Conservation (phyloP, 768 basidiomycete species). For the Kwoniella pini region DNA sequence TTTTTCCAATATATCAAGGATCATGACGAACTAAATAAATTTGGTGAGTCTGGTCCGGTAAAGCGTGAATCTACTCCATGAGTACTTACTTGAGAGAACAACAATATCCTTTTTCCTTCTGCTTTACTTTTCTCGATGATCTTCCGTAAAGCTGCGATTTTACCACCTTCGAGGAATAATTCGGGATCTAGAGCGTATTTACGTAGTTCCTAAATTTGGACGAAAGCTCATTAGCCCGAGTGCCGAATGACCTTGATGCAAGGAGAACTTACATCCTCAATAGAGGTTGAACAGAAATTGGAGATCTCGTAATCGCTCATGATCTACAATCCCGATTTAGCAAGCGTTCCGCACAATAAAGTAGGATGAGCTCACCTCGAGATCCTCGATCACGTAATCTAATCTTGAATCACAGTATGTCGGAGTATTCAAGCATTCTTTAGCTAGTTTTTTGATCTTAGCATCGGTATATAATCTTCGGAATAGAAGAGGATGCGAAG, state of each 20-base stretch:
- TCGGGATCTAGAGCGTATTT: conserved; percentile 72
- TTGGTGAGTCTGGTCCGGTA: conserved; percentile 59
- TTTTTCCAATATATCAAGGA: conserved; percentile 86
- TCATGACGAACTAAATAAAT: conserved; percentile 95
- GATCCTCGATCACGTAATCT: conserved; percentile 90
- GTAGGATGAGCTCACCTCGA: conserved; percentile 59
- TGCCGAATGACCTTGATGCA: no score
- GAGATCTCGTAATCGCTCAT: conserved; percentile 98
- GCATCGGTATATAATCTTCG: conserved; percentile 78
- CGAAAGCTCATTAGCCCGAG: no score
- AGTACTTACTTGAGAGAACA: conserved; percentile 83
- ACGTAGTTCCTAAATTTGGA: conserved; percentile 56
- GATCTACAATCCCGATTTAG: conserved; percentile 58
- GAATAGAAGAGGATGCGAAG: conserved; percentile 96
- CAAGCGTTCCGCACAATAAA: conserved; percentile 7
- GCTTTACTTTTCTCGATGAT: conserved; percentile 69
- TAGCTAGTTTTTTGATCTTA: conserved; percentile 71
- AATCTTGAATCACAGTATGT: conserved; percentile 83
- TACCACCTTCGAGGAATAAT: conserved; percentile 84
- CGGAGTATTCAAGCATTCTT: conserved; percentile 81
- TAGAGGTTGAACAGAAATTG: conserved; percentile 66
- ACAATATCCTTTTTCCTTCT: conserved; percentile 76
- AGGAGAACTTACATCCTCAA: conserved; percentile 72
- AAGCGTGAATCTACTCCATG: no score
- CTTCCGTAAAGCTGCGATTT: conserved; percentile 71